Base-by-base conservation (phyloP, 2,329 filamentous ascomycete genomes). In the Periglandula ipomoeae region DNA sequence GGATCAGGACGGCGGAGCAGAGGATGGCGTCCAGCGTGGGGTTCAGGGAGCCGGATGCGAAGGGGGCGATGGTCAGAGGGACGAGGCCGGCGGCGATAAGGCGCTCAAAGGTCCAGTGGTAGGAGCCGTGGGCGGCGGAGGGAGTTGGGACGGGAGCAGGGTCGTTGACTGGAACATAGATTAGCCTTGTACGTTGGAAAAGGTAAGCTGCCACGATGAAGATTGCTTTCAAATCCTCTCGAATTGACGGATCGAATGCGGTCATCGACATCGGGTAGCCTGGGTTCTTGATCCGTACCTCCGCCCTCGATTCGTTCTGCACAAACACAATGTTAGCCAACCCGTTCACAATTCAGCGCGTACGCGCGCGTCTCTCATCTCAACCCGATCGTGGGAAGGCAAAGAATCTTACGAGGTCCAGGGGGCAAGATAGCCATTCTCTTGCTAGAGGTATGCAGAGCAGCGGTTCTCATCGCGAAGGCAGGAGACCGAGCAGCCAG, bases 71-170 rank as follows among this genome's bases (percentile, higher is more conserved):
- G 54, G 85, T 89, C 56, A 98, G 75, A 45, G 93, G 94, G 53
- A 98, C 74, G 53, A 98, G 81, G 49, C 82, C 85, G 50, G 81
- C 84, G 50, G 89, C 84, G 59, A 97, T 73, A 49, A 89, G 66
- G 64, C 88, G 89, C 77, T 98, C 93, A 63, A 95, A 95, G 52
- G 86, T 87, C 93, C 93, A 98, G 79, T 98, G 93, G 76, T 97
- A 98, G 69, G 87, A 94, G 60, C 93, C 93, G 72, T 98, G 88
- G 49, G 82, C 74, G 38, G 91, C 82, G 58, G 78, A 81, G 47
- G 87, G 71, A 20, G 79, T 65, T 41, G 89, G 90, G 22, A 95
- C 70, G 35, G 80, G 81, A 27, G 80, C 86, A 49, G 93, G 81
- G 63, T 97, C 90, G 72, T 98, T 98, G 65, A 90, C 89, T 85